Conservation (phyloP, 768 basidiomycete genomes). For the Macrolepiota dolichaula region DNA sequence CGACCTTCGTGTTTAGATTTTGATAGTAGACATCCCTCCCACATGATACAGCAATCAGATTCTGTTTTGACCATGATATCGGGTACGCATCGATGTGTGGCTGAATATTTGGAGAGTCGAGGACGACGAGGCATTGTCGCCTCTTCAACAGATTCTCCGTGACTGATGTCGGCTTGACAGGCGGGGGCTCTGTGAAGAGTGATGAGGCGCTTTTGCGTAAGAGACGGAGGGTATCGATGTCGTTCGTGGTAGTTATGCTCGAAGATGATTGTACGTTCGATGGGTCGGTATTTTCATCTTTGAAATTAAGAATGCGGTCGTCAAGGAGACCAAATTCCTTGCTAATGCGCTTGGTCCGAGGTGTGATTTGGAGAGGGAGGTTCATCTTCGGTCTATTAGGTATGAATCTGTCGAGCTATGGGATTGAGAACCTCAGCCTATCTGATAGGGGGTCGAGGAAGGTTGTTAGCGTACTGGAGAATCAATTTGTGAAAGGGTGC, state of each 20-base stretch:
- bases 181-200: conserved; percentile 36
- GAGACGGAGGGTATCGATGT: conserved; percentile 40
- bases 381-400: conserved; percentile 45
- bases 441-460: background rate
- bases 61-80: conserved; percentile 57
- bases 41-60: conserved; percentile 63
- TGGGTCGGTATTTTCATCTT: conserved; percentile 28
- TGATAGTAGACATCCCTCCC: conserved; percentile 59
- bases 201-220: conserved; percentile 51
- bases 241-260: conserved; percentile 19
- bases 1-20: conserved; percentile 51
- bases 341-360: conserved; percentile 65
- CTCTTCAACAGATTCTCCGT: conserved; percentile 53
- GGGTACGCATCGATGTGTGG: conserved; percentile 52
- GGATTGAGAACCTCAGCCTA: background rate
- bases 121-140: conserved; percentile 51
- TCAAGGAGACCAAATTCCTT: conserved; percentile 58
- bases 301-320: conserved; percentile 52
- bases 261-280: conserved; percentile 1
- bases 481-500: conserved; percentile 6
- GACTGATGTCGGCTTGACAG: conserved; percentile 41
- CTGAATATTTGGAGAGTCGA: conserved; percentile 65
- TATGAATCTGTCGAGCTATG: conserved; percentile 61
- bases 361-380: conserved; percentile 58
- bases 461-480: conserved; percentile 14